Base-by-base conservation (phyloP, 2,329 filamentous ascomycete species). In the Cladosporium sp. region DNA sequence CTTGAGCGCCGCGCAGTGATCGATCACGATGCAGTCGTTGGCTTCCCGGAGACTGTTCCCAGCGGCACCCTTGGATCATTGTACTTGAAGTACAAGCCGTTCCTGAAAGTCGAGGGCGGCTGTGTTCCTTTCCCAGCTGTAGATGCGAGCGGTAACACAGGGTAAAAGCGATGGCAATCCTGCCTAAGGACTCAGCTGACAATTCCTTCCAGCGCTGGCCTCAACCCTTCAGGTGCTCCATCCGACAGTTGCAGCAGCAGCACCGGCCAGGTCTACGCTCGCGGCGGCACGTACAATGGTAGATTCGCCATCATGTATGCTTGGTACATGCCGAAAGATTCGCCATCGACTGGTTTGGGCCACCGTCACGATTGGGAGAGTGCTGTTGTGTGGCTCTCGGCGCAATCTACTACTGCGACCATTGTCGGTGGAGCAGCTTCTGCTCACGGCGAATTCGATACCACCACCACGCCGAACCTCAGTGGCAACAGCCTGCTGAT, bases 101-200 rank as follows among this genome's bases (percentile, higher is more conserved):
- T 79, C 63, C 79, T 88, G 6, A 71, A 86, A 12, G 83, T 88
- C 5, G 80, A 81, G 21, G 85, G 85, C 70, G 87, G 87, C 55
- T 89, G 87, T 68, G 86, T 88, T 10, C 86, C 87, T 0, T 89
- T 87, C 72, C 86, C 87, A 0, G 87, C 84, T 1, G 87, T 89
- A 1, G 84, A 89, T 68, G 80, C 80, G 0, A 74, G 78, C 0
- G 87, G 87, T 2, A 81, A 89, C 70, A 88, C 84, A 18, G 80
- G 82, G 86, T 88, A 74, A 67, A 79, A 70, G 10, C 15, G 79
- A 14, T 15, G 2, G 12, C 12, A 30, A 18, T 38, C 8, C 14
- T 12, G 28, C 5, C 8, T 15, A 10, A 59, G 4, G 18, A 59
- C 6, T 24, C 28, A 30, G n/a, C 57, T 36, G 24, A 68, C 32